Base-by-base conservation (phyloP, 1,139 yeast species). In the Petasospora rhodanensis region DNA sequence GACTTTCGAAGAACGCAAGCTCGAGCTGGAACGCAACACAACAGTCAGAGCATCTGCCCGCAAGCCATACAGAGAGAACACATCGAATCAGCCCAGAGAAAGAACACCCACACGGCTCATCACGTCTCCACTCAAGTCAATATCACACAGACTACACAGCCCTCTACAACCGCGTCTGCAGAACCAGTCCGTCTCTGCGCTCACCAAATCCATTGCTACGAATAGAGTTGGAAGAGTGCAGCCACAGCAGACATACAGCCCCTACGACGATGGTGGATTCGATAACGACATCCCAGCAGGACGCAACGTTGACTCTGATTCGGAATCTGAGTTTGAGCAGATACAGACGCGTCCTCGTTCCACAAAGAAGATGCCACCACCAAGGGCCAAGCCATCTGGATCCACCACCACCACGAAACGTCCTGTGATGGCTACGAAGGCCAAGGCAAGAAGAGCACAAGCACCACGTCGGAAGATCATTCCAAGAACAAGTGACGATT, bases 11-110 rank as follows among this genome's bases (percentile, higher is more conserved):
- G 37, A 45, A 17, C 37, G 51, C 10, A 37, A 37, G 6, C 14
- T 25, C 28, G 46, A 49, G 24, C 25, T 47, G 17, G 51, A 45
- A 28, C 34, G 46, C 28, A 47, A 49, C 24, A 42, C 39, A 7
- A 45, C 51, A 2, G 40, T 46, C 7, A 30, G 52, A n/a, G 39
- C 45, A 4, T 22, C 36, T 4, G 33, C 28, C 14, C 38, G 38
- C 32, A 22, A 13, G 17, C 4, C 17, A 9, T 22, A 32, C 10
- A 21, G 31, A 14, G 31, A 10, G 30, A 10, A 22, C 16, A 30
- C n/a, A 4, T 17, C 16, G 18, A 14, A 7, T 5, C 15, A 14
- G n/a, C 14, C 14, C 14, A 34, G n/a, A 14, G 18, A 26, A 14
- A 24, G 37, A 8, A 31, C 37, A 6, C 31, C 43, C 9, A 23